Evolutionary conservation across 257 asterid genomes (phyloP).

Genomic region (Solanum ossicruentum): DNA sequence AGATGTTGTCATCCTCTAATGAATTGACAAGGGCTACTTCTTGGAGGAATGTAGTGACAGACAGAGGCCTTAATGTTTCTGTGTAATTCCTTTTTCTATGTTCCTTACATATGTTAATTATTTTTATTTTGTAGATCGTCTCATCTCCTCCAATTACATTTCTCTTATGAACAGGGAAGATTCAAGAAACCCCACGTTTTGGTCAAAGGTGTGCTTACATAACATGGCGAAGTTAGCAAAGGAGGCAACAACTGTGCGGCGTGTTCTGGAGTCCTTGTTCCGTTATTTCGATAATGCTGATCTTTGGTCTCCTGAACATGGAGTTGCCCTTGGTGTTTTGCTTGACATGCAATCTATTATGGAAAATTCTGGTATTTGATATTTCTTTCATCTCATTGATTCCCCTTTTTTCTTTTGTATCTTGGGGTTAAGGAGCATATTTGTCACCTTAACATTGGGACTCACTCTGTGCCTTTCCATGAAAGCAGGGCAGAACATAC

Average conservation of each 20-base stretch:
- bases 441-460: constrained; percentile 1
- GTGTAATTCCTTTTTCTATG: constrained; percentile 29
- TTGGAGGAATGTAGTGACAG: constrained; percentile 55
- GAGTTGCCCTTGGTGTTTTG: constrained; percentile 53
- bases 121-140: constrained; percentile 4
- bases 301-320: constrained; percentile 60
- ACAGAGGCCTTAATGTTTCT: constrained; percentile 35
- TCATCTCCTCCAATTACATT: constrained; percentile 13
- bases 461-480: constrained; percentile 1
- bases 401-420: not conserved
- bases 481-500: constrained; percentile 50
- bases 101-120: not conserved
- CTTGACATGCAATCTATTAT: constrained; percentile 57
- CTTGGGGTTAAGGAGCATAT: not conserved
- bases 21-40: constrained; percentile 48
- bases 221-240: constrained; percentile 67
- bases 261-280: constrained; percentile 61
- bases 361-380: constrained; percentile 45
- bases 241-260: constrained; percentile 67
- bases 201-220: constrained; percentile 70
- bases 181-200: constrained; percentile 44
- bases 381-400: not conserved
- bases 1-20: constrained; percentile 19
- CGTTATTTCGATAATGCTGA: constrained; percentile 51
- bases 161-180: constrained; percentile 44